Conservation (phyloP, 495 filamentous ascomycete species). For the Aspergillus taichungensis region DNA sequence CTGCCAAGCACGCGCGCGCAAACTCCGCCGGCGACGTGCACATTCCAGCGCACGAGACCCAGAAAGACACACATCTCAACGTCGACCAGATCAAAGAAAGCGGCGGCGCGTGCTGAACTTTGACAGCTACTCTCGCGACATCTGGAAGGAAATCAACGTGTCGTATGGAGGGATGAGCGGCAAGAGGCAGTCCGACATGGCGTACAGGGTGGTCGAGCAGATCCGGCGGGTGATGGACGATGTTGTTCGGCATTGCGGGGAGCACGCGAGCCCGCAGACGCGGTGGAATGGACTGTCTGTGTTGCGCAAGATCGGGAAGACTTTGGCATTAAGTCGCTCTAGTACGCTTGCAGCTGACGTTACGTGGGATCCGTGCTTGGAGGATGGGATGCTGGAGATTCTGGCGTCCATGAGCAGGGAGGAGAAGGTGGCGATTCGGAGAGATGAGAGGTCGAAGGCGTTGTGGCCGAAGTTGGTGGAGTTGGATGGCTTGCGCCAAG, state of each 20-base stretch:
- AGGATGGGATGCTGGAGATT: slow-evolving; percentile 11
- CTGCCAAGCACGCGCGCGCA: too few relatives aligned
- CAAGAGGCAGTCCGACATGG: too few relatives aligned
- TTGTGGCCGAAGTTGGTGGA: slow-evolving; percentile 9
- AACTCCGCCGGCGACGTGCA: too few relatives aligned
- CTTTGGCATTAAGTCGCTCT: slow-evolving; percentile 3
- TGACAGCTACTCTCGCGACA: too few relatives aligned
- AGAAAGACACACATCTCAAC: too few relatives aligned
- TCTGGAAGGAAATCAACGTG: too few relatives aligned
- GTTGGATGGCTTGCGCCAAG: background rate
- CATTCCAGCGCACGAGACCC: too few relatives aligned
- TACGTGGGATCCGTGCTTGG: slow-evolving; percentile 3
- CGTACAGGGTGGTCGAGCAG: too few relatives aligned
- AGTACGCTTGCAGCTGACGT: slow-evolving; percentile 7
- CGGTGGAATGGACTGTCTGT: slow-evolving; percentile 12
- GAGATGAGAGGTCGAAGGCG: background rate
- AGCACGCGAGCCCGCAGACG: slow-evolving; percentile 2
- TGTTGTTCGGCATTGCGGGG: slow-evolving; percentile 3
- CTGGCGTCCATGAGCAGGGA: slow-evolving; percentile 3
- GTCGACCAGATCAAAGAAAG: too few relatives aligned
- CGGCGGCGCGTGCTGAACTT: too few relatives aligned
- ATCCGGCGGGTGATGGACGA: too few relatives aligned
- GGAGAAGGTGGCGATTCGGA: slow-evolving; percentile 1
- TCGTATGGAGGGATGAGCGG: too few relatives aligned
- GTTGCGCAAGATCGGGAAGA: slow-evolving; percentile 15